These are phyloP conservation scores for Xenoacremonium recifei DNA, from an alignment of 2,329 filamentous ascomycete genomes.

Conservation along the genomic window DNA sequence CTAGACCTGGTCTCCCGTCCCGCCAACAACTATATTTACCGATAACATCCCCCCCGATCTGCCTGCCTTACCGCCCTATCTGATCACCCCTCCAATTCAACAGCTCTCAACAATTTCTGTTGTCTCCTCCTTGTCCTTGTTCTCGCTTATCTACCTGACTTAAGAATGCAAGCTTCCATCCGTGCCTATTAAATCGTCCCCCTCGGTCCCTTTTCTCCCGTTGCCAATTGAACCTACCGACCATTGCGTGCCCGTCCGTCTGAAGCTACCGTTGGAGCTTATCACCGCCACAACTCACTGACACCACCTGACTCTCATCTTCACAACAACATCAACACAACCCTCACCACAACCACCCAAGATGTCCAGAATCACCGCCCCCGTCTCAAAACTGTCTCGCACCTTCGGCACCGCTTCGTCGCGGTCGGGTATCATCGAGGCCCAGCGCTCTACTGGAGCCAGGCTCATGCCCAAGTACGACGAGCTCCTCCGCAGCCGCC, in stretches of 20 bases:
- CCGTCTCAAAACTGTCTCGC: slow-evolving; percentile 48
- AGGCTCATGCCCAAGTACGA: slow-evolving; percentile 47
- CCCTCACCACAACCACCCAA: slow-evolving; percentile 6
- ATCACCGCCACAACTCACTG: background rate
- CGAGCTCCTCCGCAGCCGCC: slow-evolving; percentile 40
- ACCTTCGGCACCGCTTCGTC: slow-evolving; percentile 16
- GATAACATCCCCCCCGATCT: slow-evolving; percentile 3
- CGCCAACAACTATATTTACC: slow-evolving; percentile 9
- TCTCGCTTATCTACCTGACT: background rate
- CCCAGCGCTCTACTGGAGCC: slow-evolving; percentile 39
- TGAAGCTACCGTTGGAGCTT: too few species aligned
- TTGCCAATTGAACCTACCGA: slow-evolving; percentile 10
- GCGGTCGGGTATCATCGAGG: slow-evolving; percentile 33
- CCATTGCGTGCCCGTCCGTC: too few species aligned
- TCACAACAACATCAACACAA: slow-evolving; percentile 3
- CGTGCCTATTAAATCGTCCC: too few species aligned
- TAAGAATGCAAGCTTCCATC: too few species aligned
- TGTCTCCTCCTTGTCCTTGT: background rate
- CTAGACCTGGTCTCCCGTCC: background rate
- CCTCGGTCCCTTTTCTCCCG: slow-evolving; percentile 2
- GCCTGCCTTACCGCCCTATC: background rate
- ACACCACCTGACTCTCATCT: background rate
- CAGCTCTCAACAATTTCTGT: background rate
- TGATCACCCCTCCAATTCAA: slow-evolving; percentile 1
- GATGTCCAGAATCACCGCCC: slow-evolving; percentile 53